A percentile compares a stretch with the other conserved stretches of the same genome.
phyloP scores from a whole-genome alignment of 1,284 basidiomycete species.

The Malassezia brasiliensis region DNA sequence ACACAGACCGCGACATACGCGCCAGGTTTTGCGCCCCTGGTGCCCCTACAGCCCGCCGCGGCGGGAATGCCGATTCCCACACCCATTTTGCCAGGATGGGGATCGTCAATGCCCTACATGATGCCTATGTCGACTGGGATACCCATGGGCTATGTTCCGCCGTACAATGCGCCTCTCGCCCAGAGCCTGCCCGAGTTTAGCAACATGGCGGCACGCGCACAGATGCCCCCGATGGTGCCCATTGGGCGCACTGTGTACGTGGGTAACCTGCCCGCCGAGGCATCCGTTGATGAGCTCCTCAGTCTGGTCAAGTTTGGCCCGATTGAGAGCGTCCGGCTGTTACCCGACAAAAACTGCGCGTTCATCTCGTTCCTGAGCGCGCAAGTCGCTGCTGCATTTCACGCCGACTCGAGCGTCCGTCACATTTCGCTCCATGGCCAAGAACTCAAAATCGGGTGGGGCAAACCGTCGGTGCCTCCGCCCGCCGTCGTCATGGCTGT shows the following conservation, averaged over 20 bases:
- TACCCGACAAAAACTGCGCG: slow-evolving; percentile 95
- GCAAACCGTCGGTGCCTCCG: slow-evolving; percentile 39
- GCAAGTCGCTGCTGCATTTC: slow-evolving; percentile 40
- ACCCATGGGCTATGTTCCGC: background rate
- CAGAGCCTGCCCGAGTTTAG: background rate
- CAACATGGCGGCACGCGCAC: background rate
- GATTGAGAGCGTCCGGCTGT: slow-evolving; percentile 82
- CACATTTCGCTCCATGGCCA: slow-evolving; percentile 42
- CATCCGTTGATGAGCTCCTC: slow-evolving; percentile 90
- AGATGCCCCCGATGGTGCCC: slow-evolving; percentile 20
- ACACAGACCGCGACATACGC: background rate
- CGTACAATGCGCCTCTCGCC: background rate
- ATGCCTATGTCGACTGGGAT: slow-evolving; percentile 3
- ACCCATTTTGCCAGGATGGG: slow-evolving; percentile 1
- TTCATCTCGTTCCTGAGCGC: slow-evolving; percentile 64
- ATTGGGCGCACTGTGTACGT: slow-evolving; percentile 79
- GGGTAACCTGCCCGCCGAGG: slow-evolving; percentile 88
- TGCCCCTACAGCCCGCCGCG: background rate
- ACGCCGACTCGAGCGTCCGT: slow-evolving; percentile 45
- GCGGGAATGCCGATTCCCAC: background rate
- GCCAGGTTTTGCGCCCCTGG: background rate
- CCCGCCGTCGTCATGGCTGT: slow-evolving; percentile 42
- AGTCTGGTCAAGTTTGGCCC: slow-evolving; percentile 97
- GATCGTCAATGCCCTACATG: slow-evolving; percentile 3
- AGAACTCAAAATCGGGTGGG: slow-evolving; percentile 49